Base-by-base conservation (phyloP, 2,329 filamentous ascomycete genomes). In the Periconia sp. region DNA sequence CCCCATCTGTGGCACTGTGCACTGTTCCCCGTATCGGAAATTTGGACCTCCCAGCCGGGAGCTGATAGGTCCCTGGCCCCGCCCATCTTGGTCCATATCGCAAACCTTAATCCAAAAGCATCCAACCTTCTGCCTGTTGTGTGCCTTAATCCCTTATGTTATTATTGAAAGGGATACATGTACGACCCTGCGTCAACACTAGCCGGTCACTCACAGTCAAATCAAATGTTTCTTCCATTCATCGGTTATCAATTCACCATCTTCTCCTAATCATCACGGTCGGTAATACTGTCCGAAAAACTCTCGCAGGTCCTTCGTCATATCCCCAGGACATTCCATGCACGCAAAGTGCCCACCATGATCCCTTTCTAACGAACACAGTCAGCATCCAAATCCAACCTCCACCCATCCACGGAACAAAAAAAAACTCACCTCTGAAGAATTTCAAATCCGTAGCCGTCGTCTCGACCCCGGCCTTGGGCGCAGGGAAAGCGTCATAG, bases 381-480 rank as follows among this genome's bases (percentile, higher is more conserved):
- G 63, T 57, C 46, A 47, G 13, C 14, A 30, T 11, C 42, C 31
- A 9, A 5, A 43, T 37, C 15, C 19, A 53, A 8, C 42, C 33
- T 49, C 17, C 10, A 40, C 2, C n/a, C n/a, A n/a, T 11, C n/a
- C 7, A 44, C 18, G 17, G 17, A 50, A n/a, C n/a, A n/a, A n/a
- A n/a, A n/a, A n/a, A n/a, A n/a, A n/a, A 41, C 58, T 44, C 46
- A 62, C 57, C 59, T 59, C 45, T 70, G 48, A 73, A 76, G 54
- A 68, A 74, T 20, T 71, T 70, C 53, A 75, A 45, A 56, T 75
- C 73, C 8, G 70, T 74, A 3, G 72, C 73, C 43, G 72, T 76
- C 40, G 68, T 70, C 37, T 70, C 71, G 0, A 65, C 69, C 7
- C 70, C 59, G 10, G 55, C 58, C 52, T 68, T 71, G 1, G 64